Evolutionary conservation across 163 green algal genomes (phyloP).

Genomic region (Scenedesmus sp.): DNA sequence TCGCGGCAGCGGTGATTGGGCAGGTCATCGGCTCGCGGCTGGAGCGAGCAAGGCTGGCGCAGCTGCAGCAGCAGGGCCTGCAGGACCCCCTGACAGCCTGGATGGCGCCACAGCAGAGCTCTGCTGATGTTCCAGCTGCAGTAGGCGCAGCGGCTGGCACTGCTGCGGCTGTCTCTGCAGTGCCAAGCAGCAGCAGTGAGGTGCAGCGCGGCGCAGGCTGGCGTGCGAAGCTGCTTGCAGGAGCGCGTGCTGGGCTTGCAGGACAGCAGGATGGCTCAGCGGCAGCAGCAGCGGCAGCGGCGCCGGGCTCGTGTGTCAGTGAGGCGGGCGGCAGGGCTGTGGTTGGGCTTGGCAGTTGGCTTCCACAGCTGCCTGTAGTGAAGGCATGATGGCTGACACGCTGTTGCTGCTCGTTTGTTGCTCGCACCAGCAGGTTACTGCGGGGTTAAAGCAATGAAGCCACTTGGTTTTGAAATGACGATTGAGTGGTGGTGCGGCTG

Average conservation of each 20-base stretch:
- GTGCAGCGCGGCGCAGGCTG: neutral
- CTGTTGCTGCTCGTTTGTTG: neutral
- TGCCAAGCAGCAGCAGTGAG: neutral
- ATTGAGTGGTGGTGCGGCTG: no score
- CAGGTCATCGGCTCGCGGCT: conserved; percentile 78
- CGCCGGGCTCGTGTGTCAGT: neutral
- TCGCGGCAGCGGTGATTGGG: conserved; percentile 84
- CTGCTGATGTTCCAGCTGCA: neutral
- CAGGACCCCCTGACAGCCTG: neutral
- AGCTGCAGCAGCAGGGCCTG: conserved; percentile 16
- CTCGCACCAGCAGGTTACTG: neutral
- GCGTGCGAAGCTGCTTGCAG: conserved; percentile 31
- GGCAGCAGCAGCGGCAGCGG: neutral
- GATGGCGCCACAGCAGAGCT: neutral
- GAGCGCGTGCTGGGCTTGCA: conserved; percentile 14
- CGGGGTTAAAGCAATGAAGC: neutral
- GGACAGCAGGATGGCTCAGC: neutral
- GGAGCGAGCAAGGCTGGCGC: conserved; percentile 66
- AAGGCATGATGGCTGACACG: neutral
- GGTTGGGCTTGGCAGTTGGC: conserved; percentile 31
- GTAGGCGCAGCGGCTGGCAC: neutral
- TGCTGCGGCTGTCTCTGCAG: neutral
- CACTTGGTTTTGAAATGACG: no score
- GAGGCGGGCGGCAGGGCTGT: neutral
- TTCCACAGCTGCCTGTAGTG: conserved; percentile 45